Base-by-base conservation (phyloP, 139 green algal species). In the Penium margaritaceum region DNA sequence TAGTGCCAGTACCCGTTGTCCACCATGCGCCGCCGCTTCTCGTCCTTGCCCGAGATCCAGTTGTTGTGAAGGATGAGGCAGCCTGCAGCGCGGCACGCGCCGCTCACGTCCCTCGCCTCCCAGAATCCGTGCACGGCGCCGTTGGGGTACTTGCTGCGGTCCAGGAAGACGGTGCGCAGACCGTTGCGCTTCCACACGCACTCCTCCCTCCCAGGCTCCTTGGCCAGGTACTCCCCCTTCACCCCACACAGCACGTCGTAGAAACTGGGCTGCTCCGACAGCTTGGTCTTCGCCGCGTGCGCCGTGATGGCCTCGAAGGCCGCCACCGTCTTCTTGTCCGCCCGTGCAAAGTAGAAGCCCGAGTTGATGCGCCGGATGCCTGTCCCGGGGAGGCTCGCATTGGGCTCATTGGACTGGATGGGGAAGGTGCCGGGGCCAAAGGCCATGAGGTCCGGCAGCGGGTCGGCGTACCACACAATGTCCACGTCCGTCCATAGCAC, bases 221-320 rank as follows among this genome's bases (percentile, higher is more conserved):
- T 21, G 3, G 30, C 68, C 61, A 68, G n/a, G n/a, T 38, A 6
- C 43, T 69, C 67, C 27, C 67, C 67, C 3, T 43, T 37, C n/a
- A n/a, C 54, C 9, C 44, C 43, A 15, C 67, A 74, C 67, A 74
- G 32, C 34, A 67, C 35, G 44, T 64, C 43, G 32, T 74, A 69
- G 17, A 74, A 74, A 15, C 67, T 74, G 30, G 67, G 67, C 57
- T 72, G 64, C 36, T 72, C 64, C 30, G 64, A 72, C 64, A 64
- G 53, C 67, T 74, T 68, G 6, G 67, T 67, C 43, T 15, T 65
- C 14, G 21, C 33, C 27, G 67, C 67, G 3, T 74, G 67, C 43
- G 17, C 58, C 19, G 34, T 32, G 27, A 74, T 74, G 15, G 51
- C 53, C 41, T 68, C 33, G 30, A 74, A 69, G 21, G 67, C 67